Base-by-base conservation (phyloP, 176 grass and related monocot genomes). In the Rhynchospora breviuscula region DNA sequence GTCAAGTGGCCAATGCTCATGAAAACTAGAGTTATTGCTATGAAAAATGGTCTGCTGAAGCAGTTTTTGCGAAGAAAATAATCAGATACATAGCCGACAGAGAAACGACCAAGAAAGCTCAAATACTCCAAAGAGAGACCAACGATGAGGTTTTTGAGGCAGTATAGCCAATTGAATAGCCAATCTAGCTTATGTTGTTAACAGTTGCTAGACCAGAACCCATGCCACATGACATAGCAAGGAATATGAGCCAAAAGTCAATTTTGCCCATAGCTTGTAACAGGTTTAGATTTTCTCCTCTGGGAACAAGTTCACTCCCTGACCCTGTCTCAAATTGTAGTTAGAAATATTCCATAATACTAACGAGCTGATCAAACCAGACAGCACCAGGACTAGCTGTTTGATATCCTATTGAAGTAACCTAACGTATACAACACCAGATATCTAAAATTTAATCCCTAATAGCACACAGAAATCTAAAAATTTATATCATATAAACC, bases 41-140 rank as follows among this genome's bases (percentile, higher is more conserved):
- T 90, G 82, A 90, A 87, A 52, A 81, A 35, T 6, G 89, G 85
- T 26, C 89, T 68, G 4, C 75, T 63, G 14, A 72, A 79, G 63
- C 81, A 83, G 47, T 56, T 82, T 13, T 12, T 48, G n/a, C 46
- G 25, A 22, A 90, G 85, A 45, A 90, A 90, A 63, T 90, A 81
- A 75, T 90, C 89, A 4, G 89, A 90, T n/a, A 85, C 46, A 56
- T 87, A 87, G 15, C 85, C 82, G 1, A 65, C 65, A n/a, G 75
- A 81, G 54, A 90, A 90, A 33, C 85, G 85, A 7, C 89, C 89
- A 0, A 87, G 48, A 79, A 90, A 90, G 63, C 87, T 90, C 89
- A 90, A 56, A 90, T 90, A 71, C 85, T 90, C 85, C 85, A 90
- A 13, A 90, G 81, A 23, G 89, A 90, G n/a, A 90, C 66, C 59